Base-by-base conservation (phyloP, 768 basidiomycete species). In the Leucosporidium creatinivorum region DNA sequence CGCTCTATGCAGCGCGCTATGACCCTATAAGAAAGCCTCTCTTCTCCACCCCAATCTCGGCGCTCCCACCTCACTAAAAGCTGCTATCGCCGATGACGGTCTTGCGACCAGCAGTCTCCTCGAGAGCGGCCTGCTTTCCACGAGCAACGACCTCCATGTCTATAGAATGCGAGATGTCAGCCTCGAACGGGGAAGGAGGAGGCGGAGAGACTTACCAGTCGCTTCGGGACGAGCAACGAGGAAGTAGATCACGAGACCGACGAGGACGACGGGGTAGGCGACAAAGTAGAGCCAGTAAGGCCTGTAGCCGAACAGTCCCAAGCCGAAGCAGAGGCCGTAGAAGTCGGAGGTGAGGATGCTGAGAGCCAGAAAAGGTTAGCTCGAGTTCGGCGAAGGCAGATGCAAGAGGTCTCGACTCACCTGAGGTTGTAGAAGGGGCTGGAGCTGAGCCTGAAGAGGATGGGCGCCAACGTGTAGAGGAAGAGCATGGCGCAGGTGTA, bases 221-320 rank as follows among this genome's bases (percentile, higher is more conserved):
- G 61, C 62, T 33, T 72, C 71, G 23, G 68, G 73, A 15, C 68
- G 65, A 26, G 61, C 61, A 39, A 50, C 58, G 30, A 64, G 61
- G 62, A 73, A 73, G 67, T 76, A 76, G 4, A 70, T 64, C 33
- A 76, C 58, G 33, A 75, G 70, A n/a, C 74, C 75, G 50, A 65
- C 39, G 61, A 76, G 62, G 30, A 75, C 73, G 59, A 69, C 23
- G 9, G 68, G 67, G 61, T 69, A 74, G 36, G 66, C 65, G 23
- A 59, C 39, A 57, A 64, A 62, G 17, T 75, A 75, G 30, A 74
- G 70, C 63, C 63, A 74, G 73, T 73, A 76, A 18, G 74, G 68
- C 19, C 63, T 47, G 68, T 73, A 72, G 10, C 66, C 61, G 62
- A 68, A 75, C 23, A 73, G 56, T 30, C 50, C 54, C 26, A 68